Conservation (phyloP, 306 rosid species). For the Trifolium repens region DNA sequence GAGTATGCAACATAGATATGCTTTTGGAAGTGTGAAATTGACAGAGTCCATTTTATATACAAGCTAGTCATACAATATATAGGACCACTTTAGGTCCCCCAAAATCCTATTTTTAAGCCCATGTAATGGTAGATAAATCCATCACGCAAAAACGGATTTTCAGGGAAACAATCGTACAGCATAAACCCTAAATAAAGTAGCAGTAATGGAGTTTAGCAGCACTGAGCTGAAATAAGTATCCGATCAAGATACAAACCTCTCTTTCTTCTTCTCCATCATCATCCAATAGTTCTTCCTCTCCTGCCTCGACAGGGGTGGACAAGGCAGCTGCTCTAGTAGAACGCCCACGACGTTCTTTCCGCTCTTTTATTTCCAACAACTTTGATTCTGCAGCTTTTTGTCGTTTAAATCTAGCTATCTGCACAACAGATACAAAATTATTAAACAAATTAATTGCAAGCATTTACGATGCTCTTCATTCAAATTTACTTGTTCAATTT, state of each 20-base stretch:
- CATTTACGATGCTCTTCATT: slow-evolving; percentile 7
- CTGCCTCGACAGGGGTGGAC: slow-evolving; percentile 91
- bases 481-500: slow-evolving; percentile 28
- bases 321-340: slow-evolving; percentile 89
- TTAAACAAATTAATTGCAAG: slow-evolving; percentile 11
- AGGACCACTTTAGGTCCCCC: slow-evolving; percentile 15
- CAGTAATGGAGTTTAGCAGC: slow-evolving; percentile 18
- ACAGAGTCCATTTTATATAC: slow-evolving; percentile 20
- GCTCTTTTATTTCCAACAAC: slow-evolving; percentile 90
- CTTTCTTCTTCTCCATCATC: slow-evolving; percentile 98
- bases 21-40: slow-evolving; percentile 1
- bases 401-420: slow-evolving; percentile 90
- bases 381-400: slow-evolving; percentile 89
- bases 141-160: slow-evolving; percentile 7
- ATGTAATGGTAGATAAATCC: slow-evolving; percentile 11
- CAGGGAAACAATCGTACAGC: not conserved
- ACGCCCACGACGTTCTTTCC: slow-evolving; percentile 91
- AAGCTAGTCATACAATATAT: slow-evolving; percentile 29
- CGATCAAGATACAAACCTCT: slow-evolving; percentile 66
- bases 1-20: not conserved
- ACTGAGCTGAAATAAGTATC: slow-evolving; percentile 4
- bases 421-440: slow-evolving; percentile 40
- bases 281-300: slow-evolving; percentile 87
- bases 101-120: slow-evolving; percentile 3
- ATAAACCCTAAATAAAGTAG: not conserved